Conservation (phyloP, 208 protist genomes). For the Trypanosomatidae sp. region DNA sequence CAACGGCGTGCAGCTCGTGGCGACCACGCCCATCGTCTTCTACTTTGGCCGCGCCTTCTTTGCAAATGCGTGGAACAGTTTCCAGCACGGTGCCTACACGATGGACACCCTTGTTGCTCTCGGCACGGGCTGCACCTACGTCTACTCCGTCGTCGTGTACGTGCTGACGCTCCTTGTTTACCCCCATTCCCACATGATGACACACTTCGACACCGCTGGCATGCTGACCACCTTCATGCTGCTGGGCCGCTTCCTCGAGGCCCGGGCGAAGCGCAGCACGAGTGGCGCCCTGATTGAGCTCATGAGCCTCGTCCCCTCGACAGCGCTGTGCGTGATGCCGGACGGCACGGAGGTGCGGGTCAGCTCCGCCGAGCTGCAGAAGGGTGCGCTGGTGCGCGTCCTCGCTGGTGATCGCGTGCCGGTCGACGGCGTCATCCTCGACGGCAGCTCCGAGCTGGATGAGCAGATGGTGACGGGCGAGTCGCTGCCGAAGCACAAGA, state of each 20-base stretch:
- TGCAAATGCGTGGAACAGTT: conserved; percentile 49
- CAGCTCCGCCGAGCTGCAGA: conserved; percentile 29
- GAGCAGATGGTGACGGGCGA: conserved; percentile 97
- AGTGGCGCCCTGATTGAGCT: conserved; percentile 86
- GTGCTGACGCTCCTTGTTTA: conserved; percentile 28
- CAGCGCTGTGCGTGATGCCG: conserved; percentile 18
- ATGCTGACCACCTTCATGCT: conserved; percentile 96
- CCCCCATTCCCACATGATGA: conserved; percentile 31
- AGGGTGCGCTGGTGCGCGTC: conserved; percentile 82
- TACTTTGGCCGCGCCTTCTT: conserved; percentile 79
- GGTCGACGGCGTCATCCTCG: conserved; percentile 89
- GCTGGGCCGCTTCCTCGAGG: conserved; percentile 95
- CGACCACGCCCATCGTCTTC: conserved; percentile 86
- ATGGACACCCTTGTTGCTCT: conserved; percentile 91
- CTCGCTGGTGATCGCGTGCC: conserved; percentile 86
- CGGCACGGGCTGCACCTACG: conserved; percentile 72
- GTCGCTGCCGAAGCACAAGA: conserved; percentile 72
- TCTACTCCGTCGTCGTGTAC: conserved; percentile 63
- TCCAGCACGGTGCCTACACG: conserved; percentile 64
- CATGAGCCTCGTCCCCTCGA: conserved; percentile 81
- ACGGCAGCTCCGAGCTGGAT: conserved; percentile 88
- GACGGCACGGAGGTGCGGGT: conserved; percentile 39
- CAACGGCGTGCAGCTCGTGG: conserved; percentile 53
- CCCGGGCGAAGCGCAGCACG: conserved; percentile 92
- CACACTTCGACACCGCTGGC: conserved; percentile 96